Evolutionary conservation across 179 eudicot species (phyloP).

Genomic region (Spinacia oleracea): DNA sequence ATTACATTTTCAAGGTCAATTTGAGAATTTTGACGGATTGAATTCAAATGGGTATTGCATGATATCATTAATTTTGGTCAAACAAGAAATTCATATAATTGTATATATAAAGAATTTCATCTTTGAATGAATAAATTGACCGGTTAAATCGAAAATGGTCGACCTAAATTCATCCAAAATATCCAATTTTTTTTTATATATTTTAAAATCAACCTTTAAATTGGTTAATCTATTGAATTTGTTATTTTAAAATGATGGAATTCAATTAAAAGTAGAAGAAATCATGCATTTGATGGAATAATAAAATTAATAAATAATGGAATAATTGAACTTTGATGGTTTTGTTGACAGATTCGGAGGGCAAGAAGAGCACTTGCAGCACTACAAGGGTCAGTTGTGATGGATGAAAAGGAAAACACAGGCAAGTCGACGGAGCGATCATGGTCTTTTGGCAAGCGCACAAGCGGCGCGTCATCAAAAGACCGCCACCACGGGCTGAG

Average conservation of each 20-base stretch:
- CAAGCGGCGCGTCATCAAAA: slow-evolving; percentile 38
- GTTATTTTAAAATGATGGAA: too few relatives aligned
- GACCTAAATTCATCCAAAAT: not conserved
- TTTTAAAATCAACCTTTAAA: too few relatives aligned
- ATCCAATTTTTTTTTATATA: too few relatives aligned
- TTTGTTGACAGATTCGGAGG: slow-evolving; percentile 38
- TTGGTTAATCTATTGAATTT: too few relatives aligned
- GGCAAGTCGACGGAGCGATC: slow-evolving; percentile 64
- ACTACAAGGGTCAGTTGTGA: slow-evolving; percentile 54
- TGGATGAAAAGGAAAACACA: slow-evolving; percentile 62
- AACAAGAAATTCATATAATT: not conserved
- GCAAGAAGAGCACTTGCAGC: slow-evolving; percentile 65
- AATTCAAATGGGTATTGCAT: not conserved
- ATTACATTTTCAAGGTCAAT: not conserved
- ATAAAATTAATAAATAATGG: too few relatives aligned
- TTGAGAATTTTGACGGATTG: slow-evolving; percentile 2
- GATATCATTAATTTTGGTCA: not conserved
- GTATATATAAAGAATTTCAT: not conserved
- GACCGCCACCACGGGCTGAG: slow-evolving; percentile 48
- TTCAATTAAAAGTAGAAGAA: not conserved
- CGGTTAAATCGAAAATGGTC: not conserved
- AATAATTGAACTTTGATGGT: not conserved
- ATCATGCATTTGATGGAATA: not conserved
- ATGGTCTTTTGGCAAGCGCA: slow-evolving; percentile 69
- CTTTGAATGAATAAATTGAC: not conserved